phyloP scores from a whole-genome alignment of 805 yeast genomes.

The Nakazawaea populi region DNA sequence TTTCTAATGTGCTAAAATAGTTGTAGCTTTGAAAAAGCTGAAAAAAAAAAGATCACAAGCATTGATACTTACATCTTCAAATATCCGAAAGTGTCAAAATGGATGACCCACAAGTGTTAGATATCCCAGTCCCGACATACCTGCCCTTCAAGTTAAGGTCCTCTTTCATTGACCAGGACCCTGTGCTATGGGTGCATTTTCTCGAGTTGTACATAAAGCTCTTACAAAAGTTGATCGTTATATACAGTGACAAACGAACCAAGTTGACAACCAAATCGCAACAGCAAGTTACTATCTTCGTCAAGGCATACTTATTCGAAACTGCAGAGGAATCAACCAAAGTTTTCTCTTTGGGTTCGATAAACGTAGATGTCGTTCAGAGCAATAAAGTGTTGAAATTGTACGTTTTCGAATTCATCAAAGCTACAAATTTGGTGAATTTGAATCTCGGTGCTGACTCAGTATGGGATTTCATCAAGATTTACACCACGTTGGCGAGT shows the following conservation, averaged over 20 bases:
- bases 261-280: slow-evolving; percentile 46
- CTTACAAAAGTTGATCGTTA: slow-evolving; percentile 38
- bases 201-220: slow-evolving; percentile 56
- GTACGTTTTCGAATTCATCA: slow-evolving; percentile 44
- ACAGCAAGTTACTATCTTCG: slow-evolving; percentile 52
- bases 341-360: slow-evolving; percentile 64
- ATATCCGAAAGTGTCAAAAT: neutral
- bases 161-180: slow-evolving; percentile 75
- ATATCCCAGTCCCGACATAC: slow-evolving; percentile 59
- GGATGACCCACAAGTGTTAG: slow-evolving; percentile 14
- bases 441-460: slow-evolving; percentile 54
- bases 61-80: too few species aligned
- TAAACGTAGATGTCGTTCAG: slow-evolving; percentile 58
- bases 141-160: slow-evolving; percentile 75
- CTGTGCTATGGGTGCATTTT: slow-evolving; percentile 76
- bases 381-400: slow-evolving; percentile 45
- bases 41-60: too few species aligned
- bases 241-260: slow-evolving; percentile 23
- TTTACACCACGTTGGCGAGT: slow-evolving; percentile 38
- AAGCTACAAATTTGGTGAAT: slow-evolving; percentile 46
- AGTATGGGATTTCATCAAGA: slow-evolving; percentile 57
- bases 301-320: slow-evolving; percentile 54
- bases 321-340: slow-evolving; percentile 54
- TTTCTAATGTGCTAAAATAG: too few species aligned
- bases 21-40: too few species aligned